phyloP scores from a whole-genome alignment of 371 early-diverging fungal genomes.

The Rhizomucor miehei region DNA sequence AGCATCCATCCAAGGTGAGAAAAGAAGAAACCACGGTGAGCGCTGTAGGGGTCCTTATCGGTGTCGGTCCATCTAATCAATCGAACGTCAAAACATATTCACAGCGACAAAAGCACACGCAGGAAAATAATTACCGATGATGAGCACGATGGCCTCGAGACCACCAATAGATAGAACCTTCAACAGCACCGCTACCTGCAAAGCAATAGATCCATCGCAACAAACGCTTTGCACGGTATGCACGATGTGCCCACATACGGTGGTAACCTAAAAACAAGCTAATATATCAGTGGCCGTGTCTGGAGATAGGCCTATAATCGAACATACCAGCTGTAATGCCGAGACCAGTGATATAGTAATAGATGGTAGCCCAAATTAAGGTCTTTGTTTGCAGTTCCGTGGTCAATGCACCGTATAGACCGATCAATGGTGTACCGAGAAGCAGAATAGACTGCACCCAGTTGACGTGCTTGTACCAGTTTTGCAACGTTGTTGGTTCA shows the following conservation, averaged over 20 bases:
- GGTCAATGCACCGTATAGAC: constrained; percentile 75
- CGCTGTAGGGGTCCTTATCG: constrained; percentile 87
- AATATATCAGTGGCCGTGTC: too few relatives aligned
- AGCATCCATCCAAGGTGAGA: constrained; percentile 94
- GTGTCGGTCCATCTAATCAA: constrained; percentile 76
- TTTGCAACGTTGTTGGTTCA: constrained; percentile 45
- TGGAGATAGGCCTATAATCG: too few relatives aligned
- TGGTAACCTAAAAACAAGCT: constrained; percentile 69
- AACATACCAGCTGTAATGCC: constrained; percentile 89
- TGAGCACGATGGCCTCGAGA: constrained; percentile 86
- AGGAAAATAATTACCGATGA: constrained; percentile 65
- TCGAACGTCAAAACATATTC: constrained; percentile 5
- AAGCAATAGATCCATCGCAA: constrained; percentile 62
- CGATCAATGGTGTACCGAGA: constrained; percentile 73
- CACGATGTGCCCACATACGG: constrained; percentile 77
- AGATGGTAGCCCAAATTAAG: constrained; percentile 68
- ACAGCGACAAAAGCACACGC: not conserved
- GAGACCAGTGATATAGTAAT: constrained; percentile 83
- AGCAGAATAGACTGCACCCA: constrained; percentile 81
- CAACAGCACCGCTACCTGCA: constrained; percentile 73
- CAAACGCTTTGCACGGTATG: constrained; percentile 63
- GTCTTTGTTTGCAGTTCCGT: constrained; percentile 70
- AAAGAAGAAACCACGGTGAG: constrained; percentile 82
- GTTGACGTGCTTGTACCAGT: constrained; percentile 66
- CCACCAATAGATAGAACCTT: constrained; percentile 89